Conservation (phyloP, 345 rosid genomes). For the Pseudoturritis turrita region DNA sequence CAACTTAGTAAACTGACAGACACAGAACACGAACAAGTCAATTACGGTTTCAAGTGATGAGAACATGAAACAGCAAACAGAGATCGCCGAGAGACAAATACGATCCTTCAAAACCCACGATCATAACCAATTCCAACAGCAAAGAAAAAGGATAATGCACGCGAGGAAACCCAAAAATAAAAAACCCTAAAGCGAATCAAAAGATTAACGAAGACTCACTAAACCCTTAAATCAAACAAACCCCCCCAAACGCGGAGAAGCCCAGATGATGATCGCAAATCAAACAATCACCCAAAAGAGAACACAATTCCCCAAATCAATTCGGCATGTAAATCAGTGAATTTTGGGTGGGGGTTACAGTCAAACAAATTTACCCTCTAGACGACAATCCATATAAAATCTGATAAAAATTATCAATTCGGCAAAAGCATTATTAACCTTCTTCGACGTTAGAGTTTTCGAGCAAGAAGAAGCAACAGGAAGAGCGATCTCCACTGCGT, state of each 20-base stretch:
- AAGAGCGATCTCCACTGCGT: conserved; percentile 60
- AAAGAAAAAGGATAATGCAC: not conserved
- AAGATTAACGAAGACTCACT: not conserved
- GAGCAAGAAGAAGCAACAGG: conserved; percentile 38
- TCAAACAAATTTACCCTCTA: not conserved
- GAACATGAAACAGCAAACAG: not conserved
- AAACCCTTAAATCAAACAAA: conserved; percentile 17
- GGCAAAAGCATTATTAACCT: conserved; percentile 38
- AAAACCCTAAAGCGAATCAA: not conserved
- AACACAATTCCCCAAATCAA: not conserved
- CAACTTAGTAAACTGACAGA: not conserved
- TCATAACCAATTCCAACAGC: not conserved
- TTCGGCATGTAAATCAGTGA: not conserved
- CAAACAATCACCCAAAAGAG: not conserved
- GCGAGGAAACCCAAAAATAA: not conserved
- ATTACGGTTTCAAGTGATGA: conserved; percentile 5
- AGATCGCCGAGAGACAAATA: not conserved
- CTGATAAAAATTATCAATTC: not conserved
- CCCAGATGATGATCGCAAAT: conserved; percentile 23
- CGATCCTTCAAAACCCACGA: not conserved
- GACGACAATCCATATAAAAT: not conserved
- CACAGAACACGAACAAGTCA: not conserved
- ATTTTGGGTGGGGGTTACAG: not conserved
- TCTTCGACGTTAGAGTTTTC: conserved; percentile 30
- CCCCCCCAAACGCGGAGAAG: not conserved